Conservation (phyloP, 495 filamentous ascomycete species). For the Penicillium coffeae region DNA sequence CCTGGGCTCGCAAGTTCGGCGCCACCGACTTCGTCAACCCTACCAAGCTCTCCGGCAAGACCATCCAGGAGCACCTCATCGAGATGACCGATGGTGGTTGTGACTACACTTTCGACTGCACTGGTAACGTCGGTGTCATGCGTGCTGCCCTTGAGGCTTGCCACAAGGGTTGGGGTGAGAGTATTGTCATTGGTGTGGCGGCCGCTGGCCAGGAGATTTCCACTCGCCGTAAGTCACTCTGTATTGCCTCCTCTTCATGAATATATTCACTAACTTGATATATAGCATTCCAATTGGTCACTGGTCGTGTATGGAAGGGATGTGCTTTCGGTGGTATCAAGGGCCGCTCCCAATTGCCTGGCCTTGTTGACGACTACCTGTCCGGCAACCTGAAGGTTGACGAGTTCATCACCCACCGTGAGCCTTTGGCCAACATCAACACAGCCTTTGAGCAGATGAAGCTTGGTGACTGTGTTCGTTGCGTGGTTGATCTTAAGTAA, state of each 20-base stretch:
- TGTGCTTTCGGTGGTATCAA: conserved; percentile 98
- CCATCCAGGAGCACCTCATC: conserved; percentile 82
- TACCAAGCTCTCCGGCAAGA: conserved; percentile 67
- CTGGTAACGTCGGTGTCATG: conserved; percentile 95
- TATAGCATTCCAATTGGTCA: conserved; percentile 95
- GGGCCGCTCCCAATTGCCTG: conserved; percentile 86
- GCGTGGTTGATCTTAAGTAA: conserved; percentile 55
- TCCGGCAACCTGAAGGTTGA: conserved; percentile 91
- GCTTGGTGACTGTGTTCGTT: conserved; percentile 90
- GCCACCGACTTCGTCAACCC: conserved; percentile 98
- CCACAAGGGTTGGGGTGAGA: conserved; percentile 99
- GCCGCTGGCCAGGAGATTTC: conserved; percentile 96
- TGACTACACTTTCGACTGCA: conserved; percentile 99
- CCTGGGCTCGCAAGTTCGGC: conserved; percentile 89
- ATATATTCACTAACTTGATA: conserved; percentile 1
- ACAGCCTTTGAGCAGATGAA: conserved; percentile 91
- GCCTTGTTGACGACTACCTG: conserved; percentile 87
- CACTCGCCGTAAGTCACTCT: conserved; percentile 75
- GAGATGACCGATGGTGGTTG: conserved; percentile 99
- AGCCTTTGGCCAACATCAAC: conserved; percentile 77
- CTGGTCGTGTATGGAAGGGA: conserved; percentile 94
- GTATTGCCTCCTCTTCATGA: neutral
- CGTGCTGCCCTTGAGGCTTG: conserved; percentile 92
- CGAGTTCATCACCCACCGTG: conserved; percentile 98
- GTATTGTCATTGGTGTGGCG: conserved; percentile 95